Percentiles rank a stretch among this genome's conserved stretches.
These are phyloP conservation scores for Larix kaempferi DNA, from an alignment of 75 land plant genomes.

Conservation along the genomic window DNA sequence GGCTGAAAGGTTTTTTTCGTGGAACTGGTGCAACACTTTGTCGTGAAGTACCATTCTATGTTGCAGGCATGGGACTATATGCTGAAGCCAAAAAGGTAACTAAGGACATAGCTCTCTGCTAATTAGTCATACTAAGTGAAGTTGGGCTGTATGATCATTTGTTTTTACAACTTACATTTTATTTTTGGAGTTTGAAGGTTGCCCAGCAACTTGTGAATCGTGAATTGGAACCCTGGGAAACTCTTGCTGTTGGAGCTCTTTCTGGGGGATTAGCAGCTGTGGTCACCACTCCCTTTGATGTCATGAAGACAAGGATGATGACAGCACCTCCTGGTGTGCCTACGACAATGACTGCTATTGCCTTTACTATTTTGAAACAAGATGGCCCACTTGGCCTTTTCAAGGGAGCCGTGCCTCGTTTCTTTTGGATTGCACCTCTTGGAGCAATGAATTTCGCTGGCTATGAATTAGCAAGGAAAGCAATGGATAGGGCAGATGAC, in stretches of 20 bases:
- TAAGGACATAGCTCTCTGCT: not conserved
- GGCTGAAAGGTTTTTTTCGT: conserved; percentile 86
- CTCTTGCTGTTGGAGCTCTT: conserved; percentile 77
- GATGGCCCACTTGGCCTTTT: conserved; percentile 95
- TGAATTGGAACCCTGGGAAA: conserved; percentile 93
- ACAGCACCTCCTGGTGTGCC: conserved; percentile 74
- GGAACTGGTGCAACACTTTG: conserved; percentile 96
- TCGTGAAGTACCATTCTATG: conserved; percentile 97
- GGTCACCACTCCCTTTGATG: conserved; percentile 92
- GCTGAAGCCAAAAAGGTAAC: conserved; percentile 93
- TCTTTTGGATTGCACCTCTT: conserved; percentile 98
- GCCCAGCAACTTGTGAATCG: conserved; percentile 62
- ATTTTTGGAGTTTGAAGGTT: conserved; percentile 29
- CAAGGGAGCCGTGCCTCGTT: conserved; percentile 92
- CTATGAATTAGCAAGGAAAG: conserved; percentile 90
- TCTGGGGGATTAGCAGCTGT: conserved; percentile 97
- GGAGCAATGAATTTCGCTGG: conserved; percentile 99
- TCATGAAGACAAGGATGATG: conserved; percentile 97
- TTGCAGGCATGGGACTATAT: conserved; percentile 91
- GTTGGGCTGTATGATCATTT: not conserved
- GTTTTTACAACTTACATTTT: not conserved
- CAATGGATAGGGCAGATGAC: conserved; percentile 27
- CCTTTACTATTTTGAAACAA: conserved; percentile 74
- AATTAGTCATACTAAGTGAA: not conserved
- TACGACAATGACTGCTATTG: conserved; percentile 65